These are phyloP conservation scores for Gossypium gossypioides DNA, from an alignment of 441 rosid species.

Conservation along the genomic window DNA sequence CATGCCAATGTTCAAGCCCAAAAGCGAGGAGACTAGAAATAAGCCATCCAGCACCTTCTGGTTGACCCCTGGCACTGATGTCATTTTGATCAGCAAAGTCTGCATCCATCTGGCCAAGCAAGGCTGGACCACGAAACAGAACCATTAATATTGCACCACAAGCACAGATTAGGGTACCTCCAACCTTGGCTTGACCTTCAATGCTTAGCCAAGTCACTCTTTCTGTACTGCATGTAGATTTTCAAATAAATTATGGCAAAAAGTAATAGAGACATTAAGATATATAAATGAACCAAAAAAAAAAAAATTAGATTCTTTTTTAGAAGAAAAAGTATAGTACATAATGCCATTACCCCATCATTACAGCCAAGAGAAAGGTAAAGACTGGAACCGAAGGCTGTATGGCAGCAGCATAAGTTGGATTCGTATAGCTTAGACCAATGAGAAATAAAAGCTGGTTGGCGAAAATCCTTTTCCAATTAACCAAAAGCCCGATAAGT, in stretches of 20 bases:
- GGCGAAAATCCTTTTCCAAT: constrained; percentile 70
- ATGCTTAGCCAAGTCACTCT: constrained; percentile 55
- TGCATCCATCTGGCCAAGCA: constrained; percentile 47
- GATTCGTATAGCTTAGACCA: constrained; percentile 90
- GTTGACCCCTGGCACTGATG: constrained; percentile 76
- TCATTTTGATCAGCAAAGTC: constrained; percentile 43
- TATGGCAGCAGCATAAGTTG: constrained; percentile 91
- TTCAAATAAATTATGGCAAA: constrained; percentile 19
- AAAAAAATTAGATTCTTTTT: background rate
- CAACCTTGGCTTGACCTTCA: constrained; percentile 87
- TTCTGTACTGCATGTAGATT: constrained; percentile 77
- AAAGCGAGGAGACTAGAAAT: constrained; percentile 43
- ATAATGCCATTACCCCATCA: constrained; percentile 66
- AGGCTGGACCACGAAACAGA: constrained; percentile 71
- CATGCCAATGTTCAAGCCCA: constrained; percentile 65
- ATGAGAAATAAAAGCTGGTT: constrained; percentile 84
- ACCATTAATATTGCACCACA: constrained; percentile 81
- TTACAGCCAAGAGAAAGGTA: constrained; percentile 75
- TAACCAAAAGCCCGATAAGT: constrained; percentile 7
- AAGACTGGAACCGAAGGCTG: constrained; percentile 95
- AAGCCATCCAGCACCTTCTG: constrained; percentile 79
- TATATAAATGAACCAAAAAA: background rate
- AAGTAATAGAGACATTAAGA: constrained; percentile 11
- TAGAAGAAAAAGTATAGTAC: background rate
- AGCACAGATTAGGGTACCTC: constrained; percentile 72